Conservation (phyloP, 148 eudicot species). For the Beta vulgaris region DNA sequence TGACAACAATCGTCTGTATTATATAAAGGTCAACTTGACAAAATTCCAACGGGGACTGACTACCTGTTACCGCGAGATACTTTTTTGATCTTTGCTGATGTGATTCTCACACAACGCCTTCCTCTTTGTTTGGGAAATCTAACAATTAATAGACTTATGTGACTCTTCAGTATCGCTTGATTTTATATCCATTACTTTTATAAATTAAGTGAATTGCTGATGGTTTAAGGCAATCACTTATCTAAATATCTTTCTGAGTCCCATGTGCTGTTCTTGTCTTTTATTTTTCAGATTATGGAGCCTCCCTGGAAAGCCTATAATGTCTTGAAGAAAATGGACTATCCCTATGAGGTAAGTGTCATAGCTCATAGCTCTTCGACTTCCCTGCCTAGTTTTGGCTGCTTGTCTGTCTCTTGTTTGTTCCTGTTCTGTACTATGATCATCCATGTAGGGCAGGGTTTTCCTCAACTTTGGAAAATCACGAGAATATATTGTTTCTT, state of each 20-base stretch:
- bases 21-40: neutral
- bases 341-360: slow-evolving; percentile 73
- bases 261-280: neutral
- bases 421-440: neutral
- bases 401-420: neutral
- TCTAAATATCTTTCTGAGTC: neutral
- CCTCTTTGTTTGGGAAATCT: neutral
- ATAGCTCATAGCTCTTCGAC: slow-evolving; percentile 9
- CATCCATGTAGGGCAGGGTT: neutral
- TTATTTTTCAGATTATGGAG: slow-evolving; percentile 70
- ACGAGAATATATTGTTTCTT: neutral
- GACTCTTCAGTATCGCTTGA: neutral
- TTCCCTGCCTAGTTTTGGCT: neutral
- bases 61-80: no score
- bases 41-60: no score
- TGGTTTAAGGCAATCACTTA: neutral
- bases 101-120: neutral
- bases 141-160: neutral
- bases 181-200: neutral
- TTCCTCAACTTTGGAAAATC: neutral
- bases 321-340: slow-evolving; percentile 76
- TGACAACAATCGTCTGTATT: neutral
- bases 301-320: slow-evolving; percentile 90
- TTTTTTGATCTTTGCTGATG: no score
- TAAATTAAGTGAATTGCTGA: neutral